Evolutionary conservation across 441 rosid genomes (phyloP), one percentile per base, ranked within the genome.

Genomic region (California macrophylla): DNA sequence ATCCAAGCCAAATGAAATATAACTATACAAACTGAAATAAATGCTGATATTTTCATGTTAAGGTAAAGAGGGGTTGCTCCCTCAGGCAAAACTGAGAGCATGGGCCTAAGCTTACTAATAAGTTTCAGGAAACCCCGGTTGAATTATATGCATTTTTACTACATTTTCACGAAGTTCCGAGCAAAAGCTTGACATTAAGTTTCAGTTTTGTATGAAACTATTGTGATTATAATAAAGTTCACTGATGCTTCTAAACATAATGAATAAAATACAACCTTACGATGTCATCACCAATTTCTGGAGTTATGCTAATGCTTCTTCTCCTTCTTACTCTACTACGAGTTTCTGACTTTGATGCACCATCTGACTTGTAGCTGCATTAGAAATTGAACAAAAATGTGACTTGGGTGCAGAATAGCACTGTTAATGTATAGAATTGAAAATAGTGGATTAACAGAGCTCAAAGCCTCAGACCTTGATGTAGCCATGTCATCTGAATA

Each of bases 261-360:
- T 29, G 73, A 62, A 75, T 72, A 50, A 81, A 81, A 67, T 24
- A 78, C 86, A 82, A 96, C 99, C 98, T 96, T 78, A 89, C 99
- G 45, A 96, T 96, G 81, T 96, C 98, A 85, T 96, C 99, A 50
- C 99, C 96, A 80, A 96, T 56, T 28, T 56, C 62, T 56, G 62
- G 62, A 21, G 62, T 93, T 80, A 96, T 89, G 79, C 99, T 96
- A 70, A 88, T 86, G 88, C 99, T 96, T 83, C 99, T 86, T 84
- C 99, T 91, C 80, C 99, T 86, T 72, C 84, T 66, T 77, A n/a
- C n/a, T n/a, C n/a, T n/a, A n/a, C 98, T 92, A 78, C 90, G 92
- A 67, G 89, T 82, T 76, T 91, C 99, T 70, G 85, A 75, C 69
- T 83, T 86, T 52, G 97, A 81, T 66, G 96, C 87, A 64, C 96